Conservation (phyloP, 345 rosid species). For the Cardamine chenopodiifolia region DNA sequence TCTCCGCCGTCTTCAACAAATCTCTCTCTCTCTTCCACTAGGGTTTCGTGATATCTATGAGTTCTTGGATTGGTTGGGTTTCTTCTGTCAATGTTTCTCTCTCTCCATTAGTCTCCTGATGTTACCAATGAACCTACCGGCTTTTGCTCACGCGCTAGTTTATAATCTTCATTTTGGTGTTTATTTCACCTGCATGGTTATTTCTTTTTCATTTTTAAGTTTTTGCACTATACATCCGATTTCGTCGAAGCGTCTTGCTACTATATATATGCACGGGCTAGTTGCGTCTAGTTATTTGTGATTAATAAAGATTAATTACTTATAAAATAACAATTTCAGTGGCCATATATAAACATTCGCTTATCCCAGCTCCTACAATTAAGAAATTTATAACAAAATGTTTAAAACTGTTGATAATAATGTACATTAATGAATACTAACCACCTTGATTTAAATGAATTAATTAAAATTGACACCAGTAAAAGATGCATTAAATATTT, state of each 20-base stretch:
- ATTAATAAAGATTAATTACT: not conserved
- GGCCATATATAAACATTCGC: not conserved
- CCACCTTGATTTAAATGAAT: slow-evolving; percentile 33
- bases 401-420: slow-evolving; percentile 12
- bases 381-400: not conserved
- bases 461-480: slow-evolving; percentile 16
- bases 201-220: not conserved
- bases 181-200: slow-evolving; percentile 10
- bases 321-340: not conserved
- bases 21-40: slow-evolving; percentile 6
- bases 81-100: not conserved
- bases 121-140: slow-evolving; percentile 40
- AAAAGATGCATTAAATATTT: slow-evolving; percentile 24
- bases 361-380: not conserved
- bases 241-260: not conserved
- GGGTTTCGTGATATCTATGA: slow-evolving; percentile 39
- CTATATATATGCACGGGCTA: not conserved
- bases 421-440: slow-evolving; percentile 37
- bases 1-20: slow-evolving; percentile 15
- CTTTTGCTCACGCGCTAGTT: slow-evolving; percentile 22
- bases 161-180: not conserved
- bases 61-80: slow-evolving; percentile 22
- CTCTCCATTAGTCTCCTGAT: slow-evolving; percentile 35
- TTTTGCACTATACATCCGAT: not conserved
- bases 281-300: not conserved